Percentiles rank a stretch among this genome's conserved stretches.
These are phyloP conservation scores for Vaccinium corymbosum DNA, from an alignment of 148 eudicot species.

Conservation along the genomic window DNA sequence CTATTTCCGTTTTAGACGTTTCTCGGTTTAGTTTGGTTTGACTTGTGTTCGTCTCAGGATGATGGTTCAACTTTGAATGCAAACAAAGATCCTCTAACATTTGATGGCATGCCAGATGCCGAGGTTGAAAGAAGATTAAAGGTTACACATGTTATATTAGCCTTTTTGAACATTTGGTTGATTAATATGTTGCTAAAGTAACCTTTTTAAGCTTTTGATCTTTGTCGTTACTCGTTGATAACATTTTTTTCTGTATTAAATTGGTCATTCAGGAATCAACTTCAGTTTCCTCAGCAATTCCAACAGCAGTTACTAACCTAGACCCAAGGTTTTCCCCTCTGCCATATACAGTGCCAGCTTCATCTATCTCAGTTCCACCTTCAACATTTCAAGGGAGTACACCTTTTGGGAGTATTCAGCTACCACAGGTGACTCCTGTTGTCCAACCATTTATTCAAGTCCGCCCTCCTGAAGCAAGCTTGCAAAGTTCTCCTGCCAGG, in stretches of 20 bases:
- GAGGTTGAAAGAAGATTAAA: slow-evolving; percentile 92
- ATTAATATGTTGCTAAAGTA: not conserved
- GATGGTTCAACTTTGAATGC: slow-evolving; percentile 59
- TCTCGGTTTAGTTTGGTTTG: not conserved
- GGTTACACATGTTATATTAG: slow-evolving; percentile 35
- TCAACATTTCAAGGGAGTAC: slow-evolving; percentile 46
- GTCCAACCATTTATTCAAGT: slow-evolving; percentile 54
- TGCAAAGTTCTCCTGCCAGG: slow-evolving; percentile 89
- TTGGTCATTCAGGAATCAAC: slow-evolving; percentile 63
- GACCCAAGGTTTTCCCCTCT: slow-evolving; percentile 58
- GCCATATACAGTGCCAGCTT: slow-evolving; percentile 38
- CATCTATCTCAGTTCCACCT: slow-evolving; percentile 46
- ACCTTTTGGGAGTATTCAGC: slow-evolving; percentile 43
- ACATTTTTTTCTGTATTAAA: slow-evolving; percentile 6
- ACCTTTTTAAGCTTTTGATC: not conserved
- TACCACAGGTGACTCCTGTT: slow-evolving; percentile 45
- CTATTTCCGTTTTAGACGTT: not conserved
- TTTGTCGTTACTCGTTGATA: not conserved
- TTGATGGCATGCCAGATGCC: slow-evolving; percentile 87
- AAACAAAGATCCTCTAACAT: slow-evolving; percentile 55
- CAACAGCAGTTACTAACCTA: slow-evolving; percentile 35
- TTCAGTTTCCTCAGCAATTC: slow-evolving; percentile 46
- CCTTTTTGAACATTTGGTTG: not conserved
- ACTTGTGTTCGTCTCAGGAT: slow-evolving; percentile 44
- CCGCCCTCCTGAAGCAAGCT: slow-evolving; percentile 48